Conservation (phyloP, 805 yeast genomes). For the Wickerhamiella bombiphila region DNA sequence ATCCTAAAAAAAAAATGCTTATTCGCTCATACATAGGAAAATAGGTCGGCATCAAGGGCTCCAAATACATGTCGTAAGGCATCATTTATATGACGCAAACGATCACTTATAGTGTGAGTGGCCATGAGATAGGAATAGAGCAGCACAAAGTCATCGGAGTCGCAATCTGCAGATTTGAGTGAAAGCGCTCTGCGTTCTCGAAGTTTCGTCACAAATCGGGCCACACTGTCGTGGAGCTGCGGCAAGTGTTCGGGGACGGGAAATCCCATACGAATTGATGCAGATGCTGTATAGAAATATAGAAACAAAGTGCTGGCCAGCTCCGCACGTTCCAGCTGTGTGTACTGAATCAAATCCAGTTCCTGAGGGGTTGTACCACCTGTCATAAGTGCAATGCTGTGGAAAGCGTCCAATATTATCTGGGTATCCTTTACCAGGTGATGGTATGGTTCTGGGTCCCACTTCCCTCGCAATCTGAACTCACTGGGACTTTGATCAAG, state of each 20-base stretch:
- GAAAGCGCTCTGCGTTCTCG: conserved; percentile 30
- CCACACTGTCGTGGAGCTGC: conserved; percentile 59
- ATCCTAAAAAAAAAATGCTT: not conserved
- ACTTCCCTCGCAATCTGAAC: conserved; percentile 57
- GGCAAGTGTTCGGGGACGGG: conserved; percentile 71
- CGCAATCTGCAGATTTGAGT: conserved; percentile 6
- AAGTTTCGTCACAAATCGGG: conserved; percentile 49
- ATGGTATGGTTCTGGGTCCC: conserved; percentile 40
- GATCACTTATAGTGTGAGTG: conserved; percentile 50
- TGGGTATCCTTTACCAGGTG: conserved; percentile 42
- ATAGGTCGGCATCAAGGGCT: conserved; percentile 45
- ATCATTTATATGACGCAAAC: conserved; percentile 42
- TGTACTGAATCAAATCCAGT: conserved; percentile 37
- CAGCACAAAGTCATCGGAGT: conserved; percentile 62
- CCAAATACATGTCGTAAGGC: conserved; percentile 50
- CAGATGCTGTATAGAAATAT: conserved; percentile 48
- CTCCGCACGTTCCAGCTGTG: conserved; percentile 41
- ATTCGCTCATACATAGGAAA: conserved; percentile 21
- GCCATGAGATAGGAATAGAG: conserved; percentile 64
- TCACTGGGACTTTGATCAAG: conserved; percentile 64
- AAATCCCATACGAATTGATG: conserved; percentile 59
- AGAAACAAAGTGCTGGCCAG: conserved; percentile 58
- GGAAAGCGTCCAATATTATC: conserved; percentile 56
- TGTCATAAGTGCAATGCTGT: conserved; percentile 56
- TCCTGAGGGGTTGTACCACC: conserved; percentile 43